Evolutionary conservation across 345 rosid genomes (phyloP).

Genomic region (Gynandropsis gynandra): DNA sequence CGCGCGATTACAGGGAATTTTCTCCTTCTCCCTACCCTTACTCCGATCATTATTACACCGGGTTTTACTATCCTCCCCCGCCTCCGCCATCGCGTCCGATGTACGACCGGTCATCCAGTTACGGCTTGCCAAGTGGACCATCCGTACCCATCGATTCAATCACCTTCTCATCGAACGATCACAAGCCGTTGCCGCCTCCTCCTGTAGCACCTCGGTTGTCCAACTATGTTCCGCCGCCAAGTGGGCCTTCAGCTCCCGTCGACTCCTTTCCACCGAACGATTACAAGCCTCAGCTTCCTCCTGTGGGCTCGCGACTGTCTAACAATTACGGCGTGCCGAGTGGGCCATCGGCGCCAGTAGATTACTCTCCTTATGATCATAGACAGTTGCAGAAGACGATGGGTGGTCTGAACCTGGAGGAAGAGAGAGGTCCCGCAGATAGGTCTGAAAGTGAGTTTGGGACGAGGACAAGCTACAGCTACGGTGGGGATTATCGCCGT

Average conservation of each 20-base stretch:
- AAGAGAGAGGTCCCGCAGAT: slow-evolving; percentile 28
- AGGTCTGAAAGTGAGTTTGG: slow-evolving; percentile 32
- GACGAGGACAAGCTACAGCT: slow-evolving; percentile 31
- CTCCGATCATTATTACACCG: slow-evolving; percentile 34
- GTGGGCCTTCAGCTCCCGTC: slow-evolving; percentile 49
- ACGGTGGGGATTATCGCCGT: slow-evolving; percentile 33
- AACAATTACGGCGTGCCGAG: slow-evolving; percentile 31
- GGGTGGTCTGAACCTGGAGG: slow-evolving; percentile 43
- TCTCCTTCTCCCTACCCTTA: slow-evolving; percentile 29
- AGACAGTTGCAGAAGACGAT: slow-evolving; percentile 30
- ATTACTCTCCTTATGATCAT: slow-evolving; percentile 42
- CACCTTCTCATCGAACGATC: slow-evolving; percentile 28
- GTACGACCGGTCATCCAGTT: slow-evolving; percentile 32
- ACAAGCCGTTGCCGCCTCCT: slow-evolving; percentile 21
- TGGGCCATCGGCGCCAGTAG: slow-evolving; percentile 53
- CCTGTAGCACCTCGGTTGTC: slow-evolving; percentile 25
- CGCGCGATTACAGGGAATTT: slow-evolving; percentile 38
- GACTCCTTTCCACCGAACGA: slow-evolving; percentile 32
- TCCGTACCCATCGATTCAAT: slow-evolving; percentile 48
- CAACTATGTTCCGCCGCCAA: slow-evolving; percentile 21
- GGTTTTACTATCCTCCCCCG: slow-evolving; percentile 34
- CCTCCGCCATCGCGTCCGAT: slow-evolving; percentile 34
- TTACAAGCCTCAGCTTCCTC: slow-evolving; percentile 33
- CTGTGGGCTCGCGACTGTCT: slow-evolving; percentile 20
- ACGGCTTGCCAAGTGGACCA: slow-evolving; percentile 29